Conservation (phyloP, 192 early-diverging fungal genomes). For the Neocallimastix lanati region DNA sequence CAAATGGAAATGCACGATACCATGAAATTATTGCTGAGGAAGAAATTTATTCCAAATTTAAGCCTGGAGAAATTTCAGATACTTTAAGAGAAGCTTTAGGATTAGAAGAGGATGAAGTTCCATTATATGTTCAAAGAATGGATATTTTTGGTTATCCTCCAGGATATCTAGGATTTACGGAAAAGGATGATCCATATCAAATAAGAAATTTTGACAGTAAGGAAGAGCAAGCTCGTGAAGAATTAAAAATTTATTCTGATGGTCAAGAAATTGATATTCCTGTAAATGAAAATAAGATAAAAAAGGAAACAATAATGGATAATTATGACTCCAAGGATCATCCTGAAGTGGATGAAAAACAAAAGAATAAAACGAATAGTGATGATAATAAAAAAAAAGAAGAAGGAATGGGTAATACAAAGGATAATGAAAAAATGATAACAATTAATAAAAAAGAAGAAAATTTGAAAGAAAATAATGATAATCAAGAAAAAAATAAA, state of each 20-base stretch:
- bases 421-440: too few relatives aligned
- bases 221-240: neutral
- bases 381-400: too few relatives aligned
- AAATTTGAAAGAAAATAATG: too few relatives aligned
- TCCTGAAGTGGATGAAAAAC: too few relatives aligned
- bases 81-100: neutral
- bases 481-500: too few relatives aligned
- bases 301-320: too few relatives aligned
- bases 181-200: neutral
- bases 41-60: neutral
- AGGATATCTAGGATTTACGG: neutral
- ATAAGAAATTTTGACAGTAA: neutral
- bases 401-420: too few relatives aligned
- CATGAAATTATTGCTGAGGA: neutral
- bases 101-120: neutral
- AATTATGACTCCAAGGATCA: too few relatives aligned
- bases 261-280: neutral
- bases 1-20: neutral
- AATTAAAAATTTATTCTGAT: neutral
- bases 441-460: too few relatives aligned
- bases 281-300: too few relatives aligned
- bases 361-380: too few relatives aligned
- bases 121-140: neutral
- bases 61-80: neutral
- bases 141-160: neutral